These are phyloP conservation scores for Diplocarpon mali DNA, from an alignment of 2,329 filamentous ascomycete genomes.

Conservation along the genomic window DNA sequence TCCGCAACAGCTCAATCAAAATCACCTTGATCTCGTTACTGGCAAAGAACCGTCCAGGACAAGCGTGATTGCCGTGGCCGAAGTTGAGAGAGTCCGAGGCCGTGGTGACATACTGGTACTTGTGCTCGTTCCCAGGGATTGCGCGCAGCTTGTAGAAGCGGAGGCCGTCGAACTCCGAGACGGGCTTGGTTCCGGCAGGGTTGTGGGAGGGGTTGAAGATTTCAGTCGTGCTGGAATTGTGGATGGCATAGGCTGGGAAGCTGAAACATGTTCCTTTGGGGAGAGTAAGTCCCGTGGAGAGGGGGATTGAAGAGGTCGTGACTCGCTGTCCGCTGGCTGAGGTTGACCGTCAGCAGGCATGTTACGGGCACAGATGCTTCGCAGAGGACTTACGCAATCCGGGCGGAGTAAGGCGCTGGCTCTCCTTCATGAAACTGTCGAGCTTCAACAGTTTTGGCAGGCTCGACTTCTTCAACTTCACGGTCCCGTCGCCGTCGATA, in stretches of 20 bases:
- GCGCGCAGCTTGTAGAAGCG: slow-evolving; percentile 19
- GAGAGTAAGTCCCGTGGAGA: slow-evolving; percentile 28
- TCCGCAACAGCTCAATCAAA: slow-evolving; percentile 28
- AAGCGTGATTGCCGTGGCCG: slow-evolving; percentile 34
- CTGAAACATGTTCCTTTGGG: slow-evolving; percentile 24
- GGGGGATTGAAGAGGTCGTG: slow-evolving; percentile 21
- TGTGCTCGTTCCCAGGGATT: slow-evolving; percentile 20
- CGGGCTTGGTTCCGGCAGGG: slow-evolving; percentile 7
- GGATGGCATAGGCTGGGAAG: slow-evolving; percentile 24
- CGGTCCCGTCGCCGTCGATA: slow-evolving; percentile 33
- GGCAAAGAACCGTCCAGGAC: slow-evolving; percentile 33
- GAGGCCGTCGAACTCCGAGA: slow-evolving; percentile 17
- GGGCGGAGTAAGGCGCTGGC: slow-evolving; percentile 28
- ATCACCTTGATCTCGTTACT: slow-evolving; percentile 37
- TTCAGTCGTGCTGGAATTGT: slow-evolving; percentile 17
- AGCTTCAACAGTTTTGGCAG: slow-evolving; percentile 26
- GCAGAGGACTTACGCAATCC: slow-evolving; percentile 20
- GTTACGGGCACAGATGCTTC: background rate
- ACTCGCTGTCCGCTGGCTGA: slow-evolving; percentile 8
- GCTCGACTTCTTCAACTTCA: slow-evolving; percentile 24
- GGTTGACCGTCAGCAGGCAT: too few relatives aligned
- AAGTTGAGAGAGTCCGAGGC: slow-evolving; percentile 28
- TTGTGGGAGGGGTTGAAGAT: slow-evolving; percentile 16
- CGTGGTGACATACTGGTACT: slow-evolving; percentile 29
- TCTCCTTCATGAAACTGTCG: slow-evolving; percentile 34